phyloP scores from a whole-genome alignment of 2,329 filamentous ascomycete genomes.

The Metarhizium robertsii region DNA sequence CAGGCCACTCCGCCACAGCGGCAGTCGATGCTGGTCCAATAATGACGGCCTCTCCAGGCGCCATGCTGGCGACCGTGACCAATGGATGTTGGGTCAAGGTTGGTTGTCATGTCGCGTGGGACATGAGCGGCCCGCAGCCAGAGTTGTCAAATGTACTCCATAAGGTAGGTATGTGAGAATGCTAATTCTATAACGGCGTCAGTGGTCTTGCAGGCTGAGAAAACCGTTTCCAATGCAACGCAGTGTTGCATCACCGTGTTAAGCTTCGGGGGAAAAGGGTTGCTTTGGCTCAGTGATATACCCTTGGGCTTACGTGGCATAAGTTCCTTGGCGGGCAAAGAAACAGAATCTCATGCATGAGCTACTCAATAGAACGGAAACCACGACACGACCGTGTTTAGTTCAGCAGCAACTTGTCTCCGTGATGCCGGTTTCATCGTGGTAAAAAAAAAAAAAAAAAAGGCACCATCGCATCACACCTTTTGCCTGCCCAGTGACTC shows the following conservation, averaged over 20 bases:
- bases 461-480: not conserved
- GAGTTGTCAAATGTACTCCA: not conserved
- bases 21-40: too few species aligned
- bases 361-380: not conserved
- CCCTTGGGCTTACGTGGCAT: not conserved
- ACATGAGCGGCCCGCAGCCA: not conserved
- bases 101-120: not conserved
- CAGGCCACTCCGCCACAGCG: too few species aligned
- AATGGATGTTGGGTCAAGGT: not conserved
- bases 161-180: too few species aligned
- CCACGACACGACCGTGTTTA: not conserved
- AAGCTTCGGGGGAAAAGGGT: slow-evolving; percentile 5
- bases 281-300: not conserved
- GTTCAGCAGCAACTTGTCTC: not conserved
- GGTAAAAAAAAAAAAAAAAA: not conserved
- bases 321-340: not conserved
- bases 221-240: not conserved
- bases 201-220: not conserved
- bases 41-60: too few species aligned
- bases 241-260: not conserved
- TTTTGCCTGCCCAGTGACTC: not conserved
- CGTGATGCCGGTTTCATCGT: not conserved
- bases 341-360: not conserved
- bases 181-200: too few species aligned
- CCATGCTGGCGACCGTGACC: too few species aligned